Conservation (phyloP, 2,329 filamentous ascomycete species). For the Gremmenia infestans region DNA sequence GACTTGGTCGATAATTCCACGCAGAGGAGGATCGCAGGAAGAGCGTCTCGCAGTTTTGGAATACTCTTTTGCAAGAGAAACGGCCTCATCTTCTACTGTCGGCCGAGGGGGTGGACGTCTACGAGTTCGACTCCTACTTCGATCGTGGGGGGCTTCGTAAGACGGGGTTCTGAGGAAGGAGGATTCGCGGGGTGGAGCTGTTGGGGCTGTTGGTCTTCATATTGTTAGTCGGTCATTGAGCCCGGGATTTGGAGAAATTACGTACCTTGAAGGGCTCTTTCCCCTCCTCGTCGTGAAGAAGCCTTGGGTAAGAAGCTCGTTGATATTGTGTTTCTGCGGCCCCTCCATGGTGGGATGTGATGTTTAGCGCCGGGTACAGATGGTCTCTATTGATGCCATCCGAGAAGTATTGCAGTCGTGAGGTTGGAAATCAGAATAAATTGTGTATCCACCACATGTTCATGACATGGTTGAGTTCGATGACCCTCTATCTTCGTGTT, state of each 20-base stretch:
- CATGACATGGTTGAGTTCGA: too few relatives aligned
- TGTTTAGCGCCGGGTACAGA: constrained; percentile 1
- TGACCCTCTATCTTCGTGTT: too few relatives aligned
- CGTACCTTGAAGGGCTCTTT: constrained; percentile 32
- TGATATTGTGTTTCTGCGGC: constrained; percentile 33
- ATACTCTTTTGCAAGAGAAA: constrained; percentile 57
- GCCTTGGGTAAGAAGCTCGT: constrained; percentile 44
- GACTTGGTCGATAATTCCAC: constrained; percentile 63
- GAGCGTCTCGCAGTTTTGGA: constrained; percentile 6
- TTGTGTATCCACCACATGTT: neutral
- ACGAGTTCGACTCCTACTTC: constrained; percentile 19
- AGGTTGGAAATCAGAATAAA: neutral
- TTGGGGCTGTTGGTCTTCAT: neutral
- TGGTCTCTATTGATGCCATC: neutral
- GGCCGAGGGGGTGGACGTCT: constrained; percentile 39
- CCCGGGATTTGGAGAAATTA: too few relatives aligned
- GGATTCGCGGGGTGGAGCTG: constrained; percentile 4
- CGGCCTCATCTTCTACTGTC: constrained; percentile 64
- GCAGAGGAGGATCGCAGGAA: constrained; percentile 51
- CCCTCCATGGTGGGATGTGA: constrained; percentile 8
- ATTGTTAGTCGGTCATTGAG: neutral
- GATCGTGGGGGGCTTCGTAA: constrained; percentile 6
- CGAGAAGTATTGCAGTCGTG: neutral
- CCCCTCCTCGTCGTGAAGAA: constrained; percentile 45
- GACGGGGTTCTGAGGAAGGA: constrained; percentile 6